A percentile compares a stretch with the other conserved stretches of the same genome.
Conservation (phyloP, 2,329 filamentous ascomycete genomes). For the Nothophaeocryptopus gaeumannii region DNA sequence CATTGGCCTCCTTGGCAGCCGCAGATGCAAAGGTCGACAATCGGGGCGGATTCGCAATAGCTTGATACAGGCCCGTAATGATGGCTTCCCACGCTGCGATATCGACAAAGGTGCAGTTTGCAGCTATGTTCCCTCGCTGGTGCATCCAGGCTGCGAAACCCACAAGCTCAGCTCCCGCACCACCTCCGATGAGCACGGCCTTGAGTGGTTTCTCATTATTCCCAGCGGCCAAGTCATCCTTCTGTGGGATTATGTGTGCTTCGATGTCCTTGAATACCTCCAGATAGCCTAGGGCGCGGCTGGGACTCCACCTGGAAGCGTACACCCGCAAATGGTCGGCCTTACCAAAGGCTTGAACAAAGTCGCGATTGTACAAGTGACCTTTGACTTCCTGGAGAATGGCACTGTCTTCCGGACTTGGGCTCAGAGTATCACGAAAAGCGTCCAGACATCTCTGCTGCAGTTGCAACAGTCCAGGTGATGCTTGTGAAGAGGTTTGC, state of each 20-base stretch:
- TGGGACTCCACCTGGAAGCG: constrained; percentile 85
- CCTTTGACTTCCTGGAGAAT: constrained; percentile 79
- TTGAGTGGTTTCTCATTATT: constrained; percentile 25
- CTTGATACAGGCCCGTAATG: constrained; percentile 55
- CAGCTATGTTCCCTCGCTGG: constrained; percentile 20
- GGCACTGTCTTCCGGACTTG: constrained; percentile 26
- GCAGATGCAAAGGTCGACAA: constrained; percentile 50
- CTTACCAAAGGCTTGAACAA: constrained; percentile 71
- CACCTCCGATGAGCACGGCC: constrained; percentile 61
- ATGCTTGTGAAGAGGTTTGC: neutral
- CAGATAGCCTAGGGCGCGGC: constrained; percentile 78
- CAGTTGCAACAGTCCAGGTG: constrained; percentile 33
- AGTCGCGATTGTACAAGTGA: constrained; percentile 82
- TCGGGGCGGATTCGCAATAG: constrained; percentile 52
- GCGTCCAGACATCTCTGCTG: constrained; percentile 72
- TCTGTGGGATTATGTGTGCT: constrained; percentile 13
- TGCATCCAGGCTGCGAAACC: constrained; percentile 56
- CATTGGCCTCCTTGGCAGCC: constrained; percentile 42
- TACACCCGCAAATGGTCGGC: constrained; percentile 75
- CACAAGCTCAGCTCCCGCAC: constrained; percentile 65
- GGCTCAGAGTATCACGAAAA: constrained; percentile 60
- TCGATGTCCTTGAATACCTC: constrained; percentile 49
- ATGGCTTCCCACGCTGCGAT: constrained; percentile 73
- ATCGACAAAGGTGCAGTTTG: constrained; percentile 67
- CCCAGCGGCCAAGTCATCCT: neutral